phyloP scores from a whole-genome alignment of 768 basidiomycete genomes.

The Russula lepida region DNA sequence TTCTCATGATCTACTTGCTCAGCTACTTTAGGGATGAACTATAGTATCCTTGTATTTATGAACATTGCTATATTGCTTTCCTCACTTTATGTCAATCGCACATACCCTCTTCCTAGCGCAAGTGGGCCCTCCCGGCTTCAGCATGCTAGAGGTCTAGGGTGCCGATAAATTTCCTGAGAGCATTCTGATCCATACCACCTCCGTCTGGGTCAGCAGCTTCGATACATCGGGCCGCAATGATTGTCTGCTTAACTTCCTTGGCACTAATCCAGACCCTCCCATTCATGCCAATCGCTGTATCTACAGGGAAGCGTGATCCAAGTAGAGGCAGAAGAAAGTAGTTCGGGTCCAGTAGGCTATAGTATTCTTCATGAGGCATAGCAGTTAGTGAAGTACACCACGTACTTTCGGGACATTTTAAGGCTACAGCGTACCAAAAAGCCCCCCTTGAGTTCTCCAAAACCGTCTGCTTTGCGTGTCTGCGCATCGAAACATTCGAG shows the following conservation, averaged over 20 bases:
- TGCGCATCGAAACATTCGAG: conserved; percentile 94
- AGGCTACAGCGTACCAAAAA: conserved; percentile 76
- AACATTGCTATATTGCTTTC: conserved; percentile 1
- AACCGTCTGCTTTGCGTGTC: conserved; percentile 85
- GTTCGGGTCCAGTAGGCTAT: conserved; percentile 68
- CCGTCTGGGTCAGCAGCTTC: conserved; percentile 74
- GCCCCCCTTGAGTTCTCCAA: conserved; percentile 88
- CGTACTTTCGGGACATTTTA: conserved; percentile 79
- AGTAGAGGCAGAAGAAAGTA: conserved; percentile 78
- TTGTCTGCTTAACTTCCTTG: conserved; percentile 62
- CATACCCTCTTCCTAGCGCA: neutral
- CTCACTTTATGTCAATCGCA: neutral
- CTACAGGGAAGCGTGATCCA: conserved; percentile 76
- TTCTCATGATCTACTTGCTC: neutral
- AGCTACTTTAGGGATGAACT: neutral
- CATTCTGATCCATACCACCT: conserved; percentile 48
- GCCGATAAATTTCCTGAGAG: conserved; percentile 45
- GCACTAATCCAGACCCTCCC: conserved; percentile 86
- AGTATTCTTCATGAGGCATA: neutral
- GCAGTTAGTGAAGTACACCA: conserved; percentile 11
- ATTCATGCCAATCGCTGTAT: conserved; percentile 85
- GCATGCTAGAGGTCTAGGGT: conserved; percentile 34
- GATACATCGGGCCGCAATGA: conserved; percentile 70
- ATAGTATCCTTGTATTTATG: conserved; percentile 15
- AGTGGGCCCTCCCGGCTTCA: neutral